Evolutionary conservation across 2,329 filamentous ascomycete genomes (phyloP).

Genomic region (Aspergillus phoenicis): DNA sequence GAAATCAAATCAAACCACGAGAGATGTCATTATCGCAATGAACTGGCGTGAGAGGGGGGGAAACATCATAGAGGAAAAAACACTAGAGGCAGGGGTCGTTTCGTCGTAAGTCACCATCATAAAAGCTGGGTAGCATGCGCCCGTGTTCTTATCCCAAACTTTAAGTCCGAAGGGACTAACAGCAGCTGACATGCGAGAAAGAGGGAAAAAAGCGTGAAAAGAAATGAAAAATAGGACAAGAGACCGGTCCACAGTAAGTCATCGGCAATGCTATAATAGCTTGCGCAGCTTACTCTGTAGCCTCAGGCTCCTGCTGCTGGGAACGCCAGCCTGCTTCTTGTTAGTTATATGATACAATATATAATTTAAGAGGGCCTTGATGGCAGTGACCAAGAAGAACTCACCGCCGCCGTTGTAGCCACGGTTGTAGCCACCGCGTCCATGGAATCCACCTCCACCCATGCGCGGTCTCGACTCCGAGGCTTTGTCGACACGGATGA

Average conservation of each 20-base stretch:
- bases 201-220: background rate
- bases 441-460: constrained; percentile 43
- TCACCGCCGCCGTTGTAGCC: constrained; percentile 17
- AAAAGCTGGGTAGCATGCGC: constrained; percentile 2
- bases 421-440: constrained; percentile 51
- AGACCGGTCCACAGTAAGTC: background rate
- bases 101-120: background rate
- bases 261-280: background rate
- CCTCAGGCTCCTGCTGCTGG: constrained; percentile 20
- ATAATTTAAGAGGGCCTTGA: background rate
- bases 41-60: background rate
- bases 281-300: background rate
- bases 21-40: constrained; percentile 5
- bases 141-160: constrained; percentile 1
- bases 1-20: background rate
- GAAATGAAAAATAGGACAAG: background rate
- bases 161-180: constrained; percentile 3
- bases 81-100: constrained; percentile 3
- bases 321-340: constrained; percentile 23
- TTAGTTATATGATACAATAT: background rate
- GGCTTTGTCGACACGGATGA: constrained; percentile 93
- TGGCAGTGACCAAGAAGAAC: background rate
- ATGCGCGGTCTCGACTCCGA: constrained; percentile 58
- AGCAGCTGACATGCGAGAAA: background rate
- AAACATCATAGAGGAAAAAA: background rate